phyloP scores from a whole-genome alignment of 352 stramenopile genomes.

The Phytopythium vexans region DNA sequence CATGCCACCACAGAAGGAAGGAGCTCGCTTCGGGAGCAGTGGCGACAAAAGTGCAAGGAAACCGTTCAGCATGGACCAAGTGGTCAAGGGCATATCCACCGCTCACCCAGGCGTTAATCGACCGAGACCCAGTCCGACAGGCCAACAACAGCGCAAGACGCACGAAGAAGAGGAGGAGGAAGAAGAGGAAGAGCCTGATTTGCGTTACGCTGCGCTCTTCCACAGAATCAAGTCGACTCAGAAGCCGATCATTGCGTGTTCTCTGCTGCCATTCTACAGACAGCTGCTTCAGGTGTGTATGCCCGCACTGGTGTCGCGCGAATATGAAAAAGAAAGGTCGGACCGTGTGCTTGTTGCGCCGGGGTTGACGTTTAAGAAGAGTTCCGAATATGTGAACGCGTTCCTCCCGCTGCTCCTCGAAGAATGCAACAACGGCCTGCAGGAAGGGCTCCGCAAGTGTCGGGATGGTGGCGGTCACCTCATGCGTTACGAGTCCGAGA shows the following conservation, averaged over 20 bases:
- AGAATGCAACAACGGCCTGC: constrained; percentile 81
- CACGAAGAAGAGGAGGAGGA: constrained; percentile 33
- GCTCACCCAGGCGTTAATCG: constrained; percentile 27
- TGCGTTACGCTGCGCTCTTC: constrained; percentile 65
- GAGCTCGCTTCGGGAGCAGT: constrained; percentile 11
- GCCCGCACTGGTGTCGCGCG: constrained; percentile 61
- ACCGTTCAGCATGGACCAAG: constrained; percentile 61
- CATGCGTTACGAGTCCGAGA: constrained; percentile 79
- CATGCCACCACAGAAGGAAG: constrained; percentile 12
- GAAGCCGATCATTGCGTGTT: constrained; percentile 66
- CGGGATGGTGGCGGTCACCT: constrained; percentile 50
- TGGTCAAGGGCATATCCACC: constrained; percentile 61
- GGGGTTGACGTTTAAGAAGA: constrained; percentile 61
- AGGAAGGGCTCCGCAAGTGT: constrained; percentile 56
- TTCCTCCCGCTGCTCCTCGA: constrained; percentile 80
- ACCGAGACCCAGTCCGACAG: not conserved
- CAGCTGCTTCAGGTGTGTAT: constrained; percentile 77
- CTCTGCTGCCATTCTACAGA: constrained; percentile 79
- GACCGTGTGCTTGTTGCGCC: constrained; percentile 51
- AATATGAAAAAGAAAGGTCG: constrained; percentile 55
- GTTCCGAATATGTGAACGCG: constrained; percentile 67
- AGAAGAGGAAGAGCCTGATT: constrained; percentile 41
- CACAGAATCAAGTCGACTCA: constrained; percentile 82
- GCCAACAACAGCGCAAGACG: constrained; percentile 4
- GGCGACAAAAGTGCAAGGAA: constrained; percentile 34